A percentile compares a stretch with the other conserved stretches of the same genome.
These are phyloP conservation scores for Tetrahymena thermophila DNA, from an alignment of 73 alveolate species.

Conservation along the genomic window DNA sequence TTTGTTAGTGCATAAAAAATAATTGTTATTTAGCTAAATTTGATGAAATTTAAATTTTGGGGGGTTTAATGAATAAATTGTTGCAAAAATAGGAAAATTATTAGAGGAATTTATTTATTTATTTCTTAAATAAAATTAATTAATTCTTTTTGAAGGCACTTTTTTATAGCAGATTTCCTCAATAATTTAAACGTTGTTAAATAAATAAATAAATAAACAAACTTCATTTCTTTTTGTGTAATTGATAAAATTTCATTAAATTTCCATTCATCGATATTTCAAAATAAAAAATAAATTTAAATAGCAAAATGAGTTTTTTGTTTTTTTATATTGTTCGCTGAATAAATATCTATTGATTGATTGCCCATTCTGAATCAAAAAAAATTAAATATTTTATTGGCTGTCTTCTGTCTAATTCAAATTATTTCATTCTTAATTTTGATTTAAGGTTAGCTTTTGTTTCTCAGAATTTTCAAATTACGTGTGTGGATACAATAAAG, in stretches of 20 bases:
- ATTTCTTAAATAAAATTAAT: background rate
- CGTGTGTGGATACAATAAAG: background rate
- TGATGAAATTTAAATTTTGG: background rate
- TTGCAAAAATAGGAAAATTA: background rate
- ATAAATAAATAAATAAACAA: no score
- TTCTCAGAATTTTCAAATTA: background rate
- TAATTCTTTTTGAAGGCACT: no score
- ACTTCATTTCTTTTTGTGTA: background rate
- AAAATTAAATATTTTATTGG: no score
- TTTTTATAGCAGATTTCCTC: background rate
- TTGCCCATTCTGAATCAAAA: no score
- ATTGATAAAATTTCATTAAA: background rate
- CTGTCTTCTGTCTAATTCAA: background rate
- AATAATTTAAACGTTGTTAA: background rate
- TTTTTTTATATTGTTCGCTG: background rate
- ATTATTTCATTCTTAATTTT: background rate
- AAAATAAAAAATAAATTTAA: no score
- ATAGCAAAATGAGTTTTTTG: background rate
- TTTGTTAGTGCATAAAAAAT: background rate
- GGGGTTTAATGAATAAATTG: background rate
- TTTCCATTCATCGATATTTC: background rate
- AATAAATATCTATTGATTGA: background rate
- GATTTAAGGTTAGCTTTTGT: no score
- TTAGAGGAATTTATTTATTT: background rate
- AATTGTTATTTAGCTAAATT: background rate